Evolutionary conservation across 192 early-diverging fungal species (phyloP).

Genomic region (Coemansia sp.): DNA sequence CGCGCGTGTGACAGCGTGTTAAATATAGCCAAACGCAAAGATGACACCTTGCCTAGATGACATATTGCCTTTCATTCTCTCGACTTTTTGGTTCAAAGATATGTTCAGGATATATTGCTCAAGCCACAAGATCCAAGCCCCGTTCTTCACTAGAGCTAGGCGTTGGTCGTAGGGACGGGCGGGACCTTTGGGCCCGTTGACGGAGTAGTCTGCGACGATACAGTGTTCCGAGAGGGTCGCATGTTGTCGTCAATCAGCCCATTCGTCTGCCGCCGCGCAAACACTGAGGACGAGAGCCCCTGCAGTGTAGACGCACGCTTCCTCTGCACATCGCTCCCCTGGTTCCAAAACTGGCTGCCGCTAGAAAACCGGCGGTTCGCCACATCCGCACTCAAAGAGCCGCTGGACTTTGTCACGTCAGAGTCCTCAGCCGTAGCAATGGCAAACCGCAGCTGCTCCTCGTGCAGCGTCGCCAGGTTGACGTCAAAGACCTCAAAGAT

Average conservation of each 20-base stretch:
- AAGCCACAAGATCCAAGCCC: too few relatives aligned
- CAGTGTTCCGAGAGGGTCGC: too few relatives aligned
- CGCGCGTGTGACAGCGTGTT: too few relatives aligned
- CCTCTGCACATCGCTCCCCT: slow-evolving; percentile 16
- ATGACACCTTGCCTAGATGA: too few relatives aligned
- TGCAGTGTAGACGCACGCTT: slow-evolving; percentile 47
- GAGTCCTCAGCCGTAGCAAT: neutral
- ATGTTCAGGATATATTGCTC: too few relatives aligned
- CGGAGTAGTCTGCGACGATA: too few relatives aligned
- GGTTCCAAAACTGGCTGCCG: slow-evolving; percentile 11
- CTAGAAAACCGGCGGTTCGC: slow-evolving; percentile 29
- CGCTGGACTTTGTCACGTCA: neutral
- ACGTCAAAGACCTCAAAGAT: slow-evolving; percentile 48
- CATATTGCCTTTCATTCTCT: too few relatives aligned
- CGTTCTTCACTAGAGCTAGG: too few relatives aligned
- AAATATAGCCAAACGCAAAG: too few relatives aligned
- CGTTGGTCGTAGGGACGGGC: too few relatives aligned
- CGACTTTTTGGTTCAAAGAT: too few relatives aligned
- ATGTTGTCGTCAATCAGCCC: slow-evolving; percentile 28
- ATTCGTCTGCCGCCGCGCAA: slow-evolving; percentile 29
- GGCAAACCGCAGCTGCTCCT: slow-evolving; percentile 8
- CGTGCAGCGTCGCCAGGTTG: slow-evolving; percentile 31
- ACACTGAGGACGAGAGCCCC: slow-evolving; percentile 28
- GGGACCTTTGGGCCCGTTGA: too few relatives aligned
- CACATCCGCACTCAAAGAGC: neutral